Percentiles rank a stretch among this genome's conserved stretches.
Evolutionary conservation across 306 rosid species (phyloP).

Genomic region (Prunus dulcis): DNA sequence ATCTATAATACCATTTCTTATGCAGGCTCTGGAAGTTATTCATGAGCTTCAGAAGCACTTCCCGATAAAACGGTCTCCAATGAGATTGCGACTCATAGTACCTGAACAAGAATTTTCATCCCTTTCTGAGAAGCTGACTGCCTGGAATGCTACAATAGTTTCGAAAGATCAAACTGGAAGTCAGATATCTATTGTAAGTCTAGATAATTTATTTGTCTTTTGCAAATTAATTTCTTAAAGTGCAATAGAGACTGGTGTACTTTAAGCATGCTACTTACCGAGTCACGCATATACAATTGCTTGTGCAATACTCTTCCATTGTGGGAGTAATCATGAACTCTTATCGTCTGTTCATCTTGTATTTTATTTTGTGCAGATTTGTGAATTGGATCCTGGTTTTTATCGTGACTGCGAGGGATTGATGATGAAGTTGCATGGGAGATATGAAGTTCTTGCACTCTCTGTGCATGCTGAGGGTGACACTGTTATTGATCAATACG

Average conservation of each 20-base stretch:
- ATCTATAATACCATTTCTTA: slow-evolving; percentile 13
- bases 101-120: slow-evolving; percentile 47
- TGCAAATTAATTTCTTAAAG: neutral
- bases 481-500: slow-evolving; percentile 61
- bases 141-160: slow-evolving; percentile 59
- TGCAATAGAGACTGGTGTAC: neutral
- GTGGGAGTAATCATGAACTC: neutral
- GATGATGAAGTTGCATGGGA: slow-evolving; percentile 59
- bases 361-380: slow-evolving; percentile 33
- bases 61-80: slow-evolving; percentile 89
- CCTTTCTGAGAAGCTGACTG: slow-evolving; percentile 64
- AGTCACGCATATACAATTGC: neutral
- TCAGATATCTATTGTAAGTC: slow-evolving; percentile 65
- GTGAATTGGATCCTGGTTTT: slow-evolving; percentile 85
- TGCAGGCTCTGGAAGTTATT: slow-evolving; percentile 86
- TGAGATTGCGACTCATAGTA: slow-evolving; percentile 58
- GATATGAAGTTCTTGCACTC: slow-evolving; percentile 85
- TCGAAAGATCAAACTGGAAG: slow-evolving; percentile 69
- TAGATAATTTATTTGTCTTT: neutral
- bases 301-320: neutral
- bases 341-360: neutral
- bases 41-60: slow-evolving; percentile 96
- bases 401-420: slow-evolving; percentile 78
- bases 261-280: neutral
- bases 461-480: slow-evolving; percentile 74